A percentile compares a stretch with the other conserved stretches of the same genome.
Evolutionary conservation across 1,284 basidiomycete genomes (phyloP).

Genomic region (Sanguinoderma infundibulare): DNA sequence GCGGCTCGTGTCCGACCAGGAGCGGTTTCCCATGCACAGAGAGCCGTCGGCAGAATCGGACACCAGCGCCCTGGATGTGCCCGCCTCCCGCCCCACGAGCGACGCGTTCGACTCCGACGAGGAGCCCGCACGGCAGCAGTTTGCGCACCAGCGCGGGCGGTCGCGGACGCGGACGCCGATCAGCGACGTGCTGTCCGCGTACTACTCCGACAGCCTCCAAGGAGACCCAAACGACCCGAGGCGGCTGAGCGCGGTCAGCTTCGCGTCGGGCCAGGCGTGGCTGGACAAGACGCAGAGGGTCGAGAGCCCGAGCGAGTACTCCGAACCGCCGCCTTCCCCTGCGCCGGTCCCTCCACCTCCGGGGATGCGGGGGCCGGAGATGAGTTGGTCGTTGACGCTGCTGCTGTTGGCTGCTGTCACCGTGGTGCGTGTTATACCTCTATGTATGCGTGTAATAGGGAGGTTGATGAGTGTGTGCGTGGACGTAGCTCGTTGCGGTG

Average conservation of each 20-base stretch:
- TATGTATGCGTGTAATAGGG: background rate
- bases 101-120: constrained; percentile 16
- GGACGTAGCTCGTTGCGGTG: constrained; percentile 59
- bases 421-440: constrained; percentile 48
- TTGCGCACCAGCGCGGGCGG: constrained; percentile 8
- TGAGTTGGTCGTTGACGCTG: constrained; percentile 67
- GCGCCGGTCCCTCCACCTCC: background rate
- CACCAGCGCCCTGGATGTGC: background rate
- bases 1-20: constrained; percentile 34
- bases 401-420: constrained; percentile 65
- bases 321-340: no score
- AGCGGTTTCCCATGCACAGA: constrained; percentile 12
- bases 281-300: constrained; percentile 3
- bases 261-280: background rate
- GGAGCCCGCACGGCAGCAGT: constrained; percentile 5
- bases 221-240: background rate
- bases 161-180: constrained; percentile 26
- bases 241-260: background rate
- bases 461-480: background rate
- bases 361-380: constrained; percentile 34
- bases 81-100: background rate
- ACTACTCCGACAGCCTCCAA: constrained; percentile 22
- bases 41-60: background rate
- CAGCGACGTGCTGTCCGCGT: constrained; percentile 33
- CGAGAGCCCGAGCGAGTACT: constrained; percentile 1